A percentile compares a stretch with the other conserved stretches of the same genome.
Evolutionary conservation across 352 stramenopile species (phyloP).

Genomic region (Pythium aquatile): DNA sequence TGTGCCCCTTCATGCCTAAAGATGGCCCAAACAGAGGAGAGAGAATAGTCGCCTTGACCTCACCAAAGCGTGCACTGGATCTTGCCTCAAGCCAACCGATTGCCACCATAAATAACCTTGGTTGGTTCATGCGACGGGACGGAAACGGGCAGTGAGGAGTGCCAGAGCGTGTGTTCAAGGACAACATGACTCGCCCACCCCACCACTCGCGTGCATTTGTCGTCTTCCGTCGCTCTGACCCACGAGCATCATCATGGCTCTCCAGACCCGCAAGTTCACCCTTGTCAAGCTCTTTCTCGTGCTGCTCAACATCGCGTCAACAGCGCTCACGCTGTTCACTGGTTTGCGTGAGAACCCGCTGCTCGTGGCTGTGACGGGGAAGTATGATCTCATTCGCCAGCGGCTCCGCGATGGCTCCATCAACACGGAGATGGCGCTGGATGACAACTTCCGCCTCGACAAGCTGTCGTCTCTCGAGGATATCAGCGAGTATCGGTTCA

Average conservation of each 20-base stretch:
- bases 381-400: slow-evolving; percentile 18
- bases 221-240: not conserved
- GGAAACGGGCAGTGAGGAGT: too few species aligned
- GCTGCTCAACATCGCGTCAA: slow-evolving; percentile 18
- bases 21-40: too few species aligned
- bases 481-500: slow-evolving; percentile 27
- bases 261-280: slow-evolving; percentile 5
- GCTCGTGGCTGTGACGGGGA: slow-evolving; percentile 8
- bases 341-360: slow-evolving; percentile 22
- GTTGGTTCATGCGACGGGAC: too few species aligned
- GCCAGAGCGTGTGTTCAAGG: not conserved
- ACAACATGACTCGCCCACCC: not conserved
- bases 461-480: slow-evolving; percentile 30
- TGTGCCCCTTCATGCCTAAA: too few species aligned
- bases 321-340: slow-evolving; percentile 20
- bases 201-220: not conserved
- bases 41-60: too few species aligned
- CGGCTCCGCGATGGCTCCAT: slow-evolving; percentile 18
- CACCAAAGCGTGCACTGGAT: too few species aligned
- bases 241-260: not conserved
- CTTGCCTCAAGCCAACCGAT: too few species aligned
- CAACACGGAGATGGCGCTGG: slow-evolving; percentile 25
- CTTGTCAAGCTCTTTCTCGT: slow-evolving; percentile 9
- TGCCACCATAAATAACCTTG: too few species aligned
- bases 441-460: slow-evolving; percentile 9